Conservation (phyloP, 306 rosid species). For the Vigna trinervia region DNA sequence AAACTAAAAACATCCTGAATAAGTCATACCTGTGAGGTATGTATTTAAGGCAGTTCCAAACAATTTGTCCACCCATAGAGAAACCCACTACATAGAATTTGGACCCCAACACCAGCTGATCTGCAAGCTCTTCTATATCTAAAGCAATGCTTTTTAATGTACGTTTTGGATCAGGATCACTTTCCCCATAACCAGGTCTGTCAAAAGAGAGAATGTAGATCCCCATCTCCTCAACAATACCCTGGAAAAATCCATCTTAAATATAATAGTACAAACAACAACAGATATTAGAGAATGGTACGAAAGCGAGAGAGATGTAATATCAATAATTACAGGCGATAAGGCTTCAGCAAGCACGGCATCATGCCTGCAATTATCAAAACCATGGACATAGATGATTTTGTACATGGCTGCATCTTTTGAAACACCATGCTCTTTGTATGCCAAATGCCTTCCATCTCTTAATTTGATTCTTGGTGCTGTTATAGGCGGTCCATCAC, state of each 20-base stretch:
- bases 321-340: constrained; percentile 60
- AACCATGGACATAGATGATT: constrained; percentile 67
- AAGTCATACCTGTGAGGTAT: constrained; percentile 80
- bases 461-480: constrained; percentile 77
- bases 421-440: constrained; percentile 78
- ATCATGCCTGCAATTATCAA: constrained; percentile 72
- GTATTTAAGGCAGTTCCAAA: constrained; percentile 84
- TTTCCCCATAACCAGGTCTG: constrained; percentile 96
- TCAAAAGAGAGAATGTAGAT: constrained; percentile 75
- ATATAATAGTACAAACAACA: constrained; percentile 36
- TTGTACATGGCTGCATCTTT: constrained; percentile 72
- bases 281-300: neutral
- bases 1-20: constrained; percentile 8
- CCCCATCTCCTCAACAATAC: constrained; percentile 62
- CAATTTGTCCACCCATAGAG: constrained; percentile 86
- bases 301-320: constrained; percentile 9
- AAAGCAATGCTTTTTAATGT: constrained; percentile 71
- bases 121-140: constrained; percentile 94
- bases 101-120: constrained; percentile 72
- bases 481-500: constrained; percentile 76
- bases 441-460: constrained; percentile 91
- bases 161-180: constrained; percentile 88
- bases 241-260: constrained; percentile 53
- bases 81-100: constrained; percentile 74
- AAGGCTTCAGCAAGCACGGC: constrained; percentile 51